phyloP scores from a whole-genome alignment of 805 yeast species.

The Tetrapisispora nanseiensis region DNA sequence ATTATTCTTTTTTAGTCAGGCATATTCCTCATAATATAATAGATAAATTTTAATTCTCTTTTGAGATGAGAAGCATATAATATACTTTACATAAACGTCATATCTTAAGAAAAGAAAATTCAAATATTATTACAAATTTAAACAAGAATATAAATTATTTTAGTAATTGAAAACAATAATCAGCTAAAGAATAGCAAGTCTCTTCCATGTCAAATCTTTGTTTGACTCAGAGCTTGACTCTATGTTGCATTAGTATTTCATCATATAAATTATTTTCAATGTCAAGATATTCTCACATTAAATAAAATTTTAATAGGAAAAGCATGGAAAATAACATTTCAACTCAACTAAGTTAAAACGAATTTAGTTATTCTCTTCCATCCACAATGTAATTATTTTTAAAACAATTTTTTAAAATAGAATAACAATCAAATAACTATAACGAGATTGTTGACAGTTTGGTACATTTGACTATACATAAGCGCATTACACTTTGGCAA shows the following conservation, averaged over 20 bases:
- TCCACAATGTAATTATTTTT: not conserved
- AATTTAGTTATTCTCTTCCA: not conserved
- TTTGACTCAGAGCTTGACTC: slow-evolving; percentile 82
- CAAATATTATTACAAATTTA: not conserved
- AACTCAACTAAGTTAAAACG: slow-evolving; percentile 4
- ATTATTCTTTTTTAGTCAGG: not conserved
- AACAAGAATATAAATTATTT: not conserved
- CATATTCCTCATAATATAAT: not conserved
- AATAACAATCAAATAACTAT: not conserved
- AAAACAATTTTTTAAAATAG: not conserved
- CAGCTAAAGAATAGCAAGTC: slow-evolving; percentile 46
- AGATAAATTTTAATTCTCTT: too few species aligned
- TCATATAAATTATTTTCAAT: slow-evolving; percentile 33
- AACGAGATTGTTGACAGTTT: slow-evolving; percentile 27
- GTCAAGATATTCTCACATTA: too few species aligned
- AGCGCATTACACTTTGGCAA: slow-evolving; percentile 17
- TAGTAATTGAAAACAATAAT: slow-evolving; percentile 6
- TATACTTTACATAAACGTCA: too few species aligned
- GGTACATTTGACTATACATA: slow-evolving; percentile 63
- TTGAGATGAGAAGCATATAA: too few species aligned
- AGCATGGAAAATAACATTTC: not conserved
- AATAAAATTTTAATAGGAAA: not conserved
- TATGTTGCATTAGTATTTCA: slow-evolving; percentile 73
- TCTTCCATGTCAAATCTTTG: slow-evolving; percentile 43
- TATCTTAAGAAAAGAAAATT: too few species aligned